Evolutionary conservation across 306 rosid genomes (phyloP), one percentile per base, ranked within the genome.

Genomic region (Comarum palustre): DNA sequence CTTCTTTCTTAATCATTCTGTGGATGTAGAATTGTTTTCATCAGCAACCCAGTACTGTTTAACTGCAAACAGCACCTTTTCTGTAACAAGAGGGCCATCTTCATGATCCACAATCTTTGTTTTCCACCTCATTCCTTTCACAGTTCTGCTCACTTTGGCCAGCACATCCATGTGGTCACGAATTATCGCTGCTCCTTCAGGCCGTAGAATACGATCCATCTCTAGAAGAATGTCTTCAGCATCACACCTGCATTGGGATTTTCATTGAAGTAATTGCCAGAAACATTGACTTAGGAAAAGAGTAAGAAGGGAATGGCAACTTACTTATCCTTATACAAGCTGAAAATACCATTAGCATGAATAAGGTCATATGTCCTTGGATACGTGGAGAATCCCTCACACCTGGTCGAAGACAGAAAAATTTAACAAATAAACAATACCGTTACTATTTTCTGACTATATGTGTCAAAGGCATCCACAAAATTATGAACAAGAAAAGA

Each of bases 301-400:
- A 15, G 41, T 29, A 32, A 32, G 0, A 22, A 62, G 34, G 8
- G 17, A 77, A 10, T 43, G 19, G 58, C 6, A 8, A 77, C 87
- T 74, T 77, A 91, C 97, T 46, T 82, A 52, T 84, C 78, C 82
- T 83, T 81, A 87, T 91, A 89, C 77, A 89, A 76, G 90, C 87
- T 86, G 90, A 91, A 91, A 73, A 91, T 48, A 42, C 85, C 91
- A 82, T 86, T 80, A 54, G 96, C 93, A 73, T 91, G 97, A 77
- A 91, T 91, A 61, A 89, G 91, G 79, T 89, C 97, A 66, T 89
- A 91, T 13, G 97, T 89, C 80, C 97, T 84, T n/a, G 96, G 97
- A 87, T 91, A 91, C 24, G 97, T 89, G 61, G 97, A 91, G 82
- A 89, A 91, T 62, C 86, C 93, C 77, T 91, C 96, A 71, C 96